Conservation (phyloP, 2,329 filamentous ascomycete genomes). For the Ilyonectria mors-panacis region DNA sequence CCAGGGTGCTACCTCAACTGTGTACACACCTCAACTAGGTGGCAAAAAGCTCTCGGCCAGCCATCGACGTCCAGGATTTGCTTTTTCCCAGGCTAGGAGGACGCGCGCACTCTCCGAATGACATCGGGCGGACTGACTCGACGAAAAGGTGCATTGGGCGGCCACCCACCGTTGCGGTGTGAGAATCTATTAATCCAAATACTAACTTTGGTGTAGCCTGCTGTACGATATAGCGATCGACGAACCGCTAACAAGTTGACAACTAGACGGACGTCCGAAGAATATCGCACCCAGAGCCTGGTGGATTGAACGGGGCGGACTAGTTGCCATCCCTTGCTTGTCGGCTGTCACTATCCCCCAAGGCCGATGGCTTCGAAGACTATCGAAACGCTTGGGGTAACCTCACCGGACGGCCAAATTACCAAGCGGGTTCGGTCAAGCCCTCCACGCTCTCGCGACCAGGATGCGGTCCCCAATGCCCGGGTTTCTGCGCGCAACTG, state of each 20-base stretch:
- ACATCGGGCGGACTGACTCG: not conserved
- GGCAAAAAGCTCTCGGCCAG: not conserved
- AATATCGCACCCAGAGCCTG: not conserved
- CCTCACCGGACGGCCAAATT: conserved; percentile 28
- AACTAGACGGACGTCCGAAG: not conserved
- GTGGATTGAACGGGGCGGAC: conserved; percentile 1
- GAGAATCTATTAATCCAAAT: not conserved
- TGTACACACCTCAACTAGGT: not conserved
- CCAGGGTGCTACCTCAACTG: not conserved
- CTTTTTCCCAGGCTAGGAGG: conserved; percentile 8
- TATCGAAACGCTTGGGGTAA: conserved; percentile 30
- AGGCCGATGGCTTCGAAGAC: conserved; percentile 20
- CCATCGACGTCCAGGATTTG: not conserved
- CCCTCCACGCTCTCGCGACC: conserved; percentile 11
- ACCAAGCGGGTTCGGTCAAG: conserved; percentile 28
- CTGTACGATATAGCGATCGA: not conserved
- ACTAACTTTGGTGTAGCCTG: not conserved
- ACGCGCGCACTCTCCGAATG: conserved; percentile 9
- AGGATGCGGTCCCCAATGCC: conserved; percentile 7
- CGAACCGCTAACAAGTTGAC: not conserved
- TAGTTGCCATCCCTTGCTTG: conserved; percentile 9
- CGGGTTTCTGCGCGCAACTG: not conserved
- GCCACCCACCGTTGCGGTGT: not conserved
- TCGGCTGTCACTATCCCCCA: not conserved
- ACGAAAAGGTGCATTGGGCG: not conserved